phyloP scores from a whole-genome alignment of 345 rosid species.

The Euphorbia tirucalli region DNA sequence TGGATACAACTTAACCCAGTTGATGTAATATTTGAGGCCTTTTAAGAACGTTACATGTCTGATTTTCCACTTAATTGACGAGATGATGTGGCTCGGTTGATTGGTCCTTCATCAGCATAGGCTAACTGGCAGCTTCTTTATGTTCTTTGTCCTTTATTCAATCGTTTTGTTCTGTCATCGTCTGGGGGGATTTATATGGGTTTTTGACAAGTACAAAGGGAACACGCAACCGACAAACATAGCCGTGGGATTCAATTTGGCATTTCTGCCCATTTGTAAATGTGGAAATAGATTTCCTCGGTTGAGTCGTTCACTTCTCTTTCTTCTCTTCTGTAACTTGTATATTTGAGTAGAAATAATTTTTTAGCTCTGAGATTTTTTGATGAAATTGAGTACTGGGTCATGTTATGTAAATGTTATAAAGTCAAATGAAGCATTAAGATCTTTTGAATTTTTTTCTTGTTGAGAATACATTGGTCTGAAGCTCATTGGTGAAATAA shows the following conservation, averaged over 20 bases:
- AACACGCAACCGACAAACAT: no score
- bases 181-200: background rate
- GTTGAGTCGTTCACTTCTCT: background rate
- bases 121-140: background rate
- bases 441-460: no score
- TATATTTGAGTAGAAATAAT: background rate
- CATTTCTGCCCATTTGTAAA: no score
- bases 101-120: background rate
- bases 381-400: no score
- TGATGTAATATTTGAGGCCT: background rate
- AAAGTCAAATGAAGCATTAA: background rate
- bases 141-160: background rate
- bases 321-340: background rate
- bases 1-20: conserved; percentile 2
- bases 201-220: background rate
- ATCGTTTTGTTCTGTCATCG: no score
- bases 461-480: no score
- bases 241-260: background rate
- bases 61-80: conserved; percentile 1
- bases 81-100: conserved; percentile 9
- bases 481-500: no score
- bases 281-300: background rate
- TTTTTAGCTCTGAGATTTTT: background rate
- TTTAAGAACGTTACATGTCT: background rate
- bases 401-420: background rate